Conservation (phyloP, 2,329 filamentous ascomycete genomes). For the Trichothecium roseum region DNA sequence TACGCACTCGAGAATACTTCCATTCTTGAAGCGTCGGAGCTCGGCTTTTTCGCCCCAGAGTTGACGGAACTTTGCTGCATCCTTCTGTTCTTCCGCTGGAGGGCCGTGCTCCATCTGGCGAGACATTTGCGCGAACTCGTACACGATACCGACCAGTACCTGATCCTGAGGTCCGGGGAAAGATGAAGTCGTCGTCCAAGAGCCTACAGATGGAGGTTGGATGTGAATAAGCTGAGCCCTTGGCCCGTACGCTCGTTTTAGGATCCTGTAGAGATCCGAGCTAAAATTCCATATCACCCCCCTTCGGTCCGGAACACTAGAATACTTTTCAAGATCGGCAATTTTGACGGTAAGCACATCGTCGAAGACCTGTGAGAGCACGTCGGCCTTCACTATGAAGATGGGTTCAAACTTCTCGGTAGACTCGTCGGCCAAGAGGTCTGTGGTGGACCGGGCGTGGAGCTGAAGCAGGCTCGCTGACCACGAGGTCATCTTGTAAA, state of each 20-base stretch:
- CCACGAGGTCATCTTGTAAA: slow-evolving; percentile 86
- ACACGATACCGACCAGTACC: slow-evolving; percentile 57
- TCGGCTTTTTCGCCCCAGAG: slow-evolving; percentile 97
- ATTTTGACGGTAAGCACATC: slow-evolving; percentile 26
- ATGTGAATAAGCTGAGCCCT: slow-evolving; percentile 61
- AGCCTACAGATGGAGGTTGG: slow-evolving; percentile 21
- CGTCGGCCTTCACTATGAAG: slow-evolving; percentile 59
- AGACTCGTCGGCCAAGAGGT: slow-evolving; percentile 61
- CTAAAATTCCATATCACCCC: slow-evolving; percentile 35
- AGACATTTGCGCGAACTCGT: slow-evolving; percentile 61
- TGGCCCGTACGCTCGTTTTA: slow-evolving; percentile 66
- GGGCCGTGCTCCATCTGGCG: slow-evolving; percentile 84
- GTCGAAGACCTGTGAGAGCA: slow-evolving; percentile 46
- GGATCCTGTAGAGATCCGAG: slow-evolving; percentile 49
- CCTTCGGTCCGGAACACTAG: slow-evolving; percentile 25
- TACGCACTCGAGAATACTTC: slow-evolving; percentile 84
- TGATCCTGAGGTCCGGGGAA: slow-evolving; percentile 15
- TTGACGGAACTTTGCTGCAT: slow-evolving; percentile 68
- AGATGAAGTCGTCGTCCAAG: slow-evolving; percentile 17
- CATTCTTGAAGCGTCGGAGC: slow-evolving; percentile 87
- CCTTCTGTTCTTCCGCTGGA: slow-evolving; percentile 72
- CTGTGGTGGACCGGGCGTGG: slow-evolving; percentile 64
- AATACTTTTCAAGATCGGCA: slow-evolving; percentile 14
- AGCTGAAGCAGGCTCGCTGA: slow-evolving; percentile 65
- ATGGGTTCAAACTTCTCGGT: slow-evolving; percentile 75